phyloP scores from a whole-genome alignment of 1,139 yeast species.

The Candida labiduridarum region DNA sequence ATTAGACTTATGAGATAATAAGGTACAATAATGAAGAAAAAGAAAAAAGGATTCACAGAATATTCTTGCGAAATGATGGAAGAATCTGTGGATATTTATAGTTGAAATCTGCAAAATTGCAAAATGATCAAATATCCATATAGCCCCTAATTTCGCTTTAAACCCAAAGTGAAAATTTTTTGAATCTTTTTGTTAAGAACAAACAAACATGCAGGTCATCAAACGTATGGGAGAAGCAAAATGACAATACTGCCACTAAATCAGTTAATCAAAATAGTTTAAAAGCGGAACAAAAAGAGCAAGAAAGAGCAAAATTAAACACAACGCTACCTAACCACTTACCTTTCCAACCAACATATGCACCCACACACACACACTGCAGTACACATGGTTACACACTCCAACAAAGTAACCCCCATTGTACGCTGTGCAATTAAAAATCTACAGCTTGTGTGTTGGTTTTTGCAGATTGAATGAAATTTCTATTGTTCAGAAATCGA shows the following conservation, averaged over 20 bases:
- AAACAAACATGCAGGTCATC: not conserved
- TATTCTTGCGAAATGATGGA: not conserved
- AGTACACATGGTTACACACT: too few relatives aligned
- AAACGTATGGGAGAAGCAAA: too few relatives aligned
- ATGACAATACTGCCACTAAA: too few relatives aligned
- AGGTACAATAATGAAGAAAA: conserved; percentile 2
- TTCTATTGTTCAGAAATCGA: too few relatives aligned
- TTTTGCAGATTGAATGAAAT: not conserved
- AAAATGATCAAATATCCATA: not conserved
- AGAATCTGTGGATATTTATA: not conserved
- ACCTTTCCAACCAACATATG: too few relatives aligned
- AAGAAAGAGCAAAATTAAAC: too few relatives aligned
- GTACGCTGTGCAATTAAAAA: not conserved
- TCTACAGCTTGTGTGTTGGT: not conserved
- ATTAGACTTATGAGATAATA: not conserved
- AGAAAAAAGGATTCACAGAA: not conserved
- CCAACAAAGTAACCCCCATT: not conserved
- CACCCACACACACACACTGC: too few relatives aligned
- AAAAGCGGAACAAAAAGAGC: too few relatives aligned
- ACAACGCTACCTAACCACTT: too few relatives aligned
- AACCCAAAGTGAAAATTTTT: too few relatives aligned
- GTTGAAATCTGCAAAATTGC: not conserved
- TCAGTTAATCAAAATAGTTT: too few relatives aligned
- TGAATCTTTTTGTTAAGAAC: too few relatives aligned
- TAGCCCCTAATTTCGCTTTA: not conserved